Percentiles rank a stretch among this genome's conserved stretches.
These are phyloP conservation scores for Lolium multiflorum DNA, from an alignment of 176 grass and related monocot species.

Conservation along the genomic window DNA sequence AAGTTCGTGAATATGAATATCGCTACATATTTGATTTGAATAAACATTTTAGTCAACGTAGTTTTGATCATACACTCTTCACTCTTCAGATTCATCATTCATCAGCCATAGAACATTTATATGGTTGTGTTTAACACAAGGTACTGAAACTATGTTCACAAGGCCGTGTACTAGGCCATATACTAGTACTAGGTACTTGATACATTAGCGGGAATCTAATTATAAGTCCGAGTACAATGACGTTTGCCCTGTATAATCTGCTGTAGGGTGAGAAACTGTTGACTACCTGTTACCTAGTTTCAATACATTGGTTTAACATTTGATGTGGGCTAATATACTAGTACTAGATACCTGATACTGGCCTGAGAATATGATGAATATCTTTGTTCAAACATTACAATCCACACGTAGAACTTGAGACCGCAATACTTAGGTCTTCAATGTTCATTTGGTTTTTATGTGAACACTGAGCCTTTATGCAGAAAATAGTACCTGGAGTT, in stretches of 20 bases:
- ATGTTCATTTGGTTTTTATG: neutral
- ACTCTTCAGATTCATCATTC: neutral
- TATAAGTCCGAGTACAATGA: neutral
- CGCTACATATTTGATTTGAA: neutral
- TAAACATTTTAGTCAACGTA: neutral
- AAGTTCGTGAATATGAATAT: neutral
- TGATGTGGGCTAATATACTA: neutral
- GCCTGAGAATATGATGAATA: neutral
- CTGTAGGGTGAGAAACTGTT: neutral
- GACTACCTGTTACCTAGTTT: neutral
- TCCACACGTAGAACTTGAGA: neutral
- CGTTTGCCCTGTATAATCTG: neutral
- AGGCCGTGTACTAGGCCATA: neutral
- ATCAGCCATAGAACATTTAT: neutral
- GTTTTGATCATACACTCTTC: neutral
- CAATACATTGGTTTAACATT: constrained; percentile 15
- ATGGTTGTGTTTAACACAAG: neutral
- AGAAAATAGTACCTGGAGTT: neutral
- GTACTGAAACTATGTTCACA: neutral
- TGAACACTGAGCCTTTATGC: neutral
- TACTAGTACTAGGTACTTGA: neutral
- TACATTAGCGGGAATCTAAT: neutral
- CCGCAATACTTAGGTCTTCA: neutral
- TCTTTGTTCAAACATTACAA: neutral
- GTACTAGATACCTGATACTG: neutral